phyloP scores from a whole-genome alignment of 1,284 basidiomycete species.

The Puccinia brachypodii region DNA sequence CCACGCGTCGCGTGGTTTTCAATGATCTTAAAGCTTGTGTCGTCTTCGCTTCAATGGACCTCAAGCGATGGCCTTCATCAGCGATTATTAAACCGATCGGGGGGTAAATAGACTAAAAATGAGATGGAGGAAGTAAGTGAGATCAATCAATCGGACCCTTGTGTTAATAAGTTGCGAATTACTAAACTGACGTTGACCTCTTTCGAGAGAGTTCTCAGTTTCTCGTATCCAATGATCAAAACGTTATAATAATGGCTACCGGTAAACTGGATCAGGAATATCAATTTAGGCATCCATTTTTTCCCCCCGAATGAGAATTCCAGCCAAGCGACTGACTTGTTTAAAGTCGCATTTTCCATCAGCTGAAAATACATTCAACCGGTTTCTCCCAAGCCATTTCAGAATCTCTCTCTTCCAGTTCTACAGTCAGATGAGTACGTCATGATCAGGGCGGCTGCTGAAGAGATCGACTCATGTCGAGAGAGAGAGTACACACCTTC shows the following conservation, averaged over 20 bases:
- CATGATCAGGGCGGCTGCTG: not conserved
- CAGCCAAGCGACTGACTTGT: slow-evolving; percentile 24
- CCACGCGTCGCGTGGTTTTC: slow-evolving; percentile 57
- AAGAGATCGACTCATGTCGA: not conserved
- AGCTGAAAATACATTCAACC: slow-evolving; percentile 42
- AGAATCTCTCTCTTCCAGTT: slow-evolving; percentile 96
- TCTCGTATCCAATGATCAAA: slow-evolving; percentile 93
- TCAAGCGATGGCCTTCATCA: slow-evolving; percentile 95
- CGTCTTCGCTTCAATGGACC: slow-evolving; percentile 88
- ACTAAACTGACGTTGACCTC: slow-evolving; percentile 23
- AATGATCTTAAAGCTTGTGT: slow-evolving; percentile 71
- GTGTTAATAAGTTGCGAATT: not conserved
- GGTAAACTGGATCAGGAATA: slow-evolving; percentile 30
- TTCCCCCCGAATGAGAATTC: not conserved
- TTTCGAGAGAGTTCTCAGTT: slow-evolving; percentile 54
- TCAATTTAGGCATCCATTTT: not conserved
- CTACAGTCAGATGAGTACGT: slow-evolving; percentile 52
- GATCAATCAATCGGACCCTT: not conserved
- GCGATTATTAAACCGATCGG: slow-evolving; percentile 91
- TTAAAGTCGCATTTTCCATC: slow-evolving; percentile 43
- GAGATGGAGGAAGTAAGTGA: not conserved
- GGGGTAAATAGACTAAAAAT: slow-evolving; percentile 62
- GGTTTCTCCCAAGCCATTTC: slow-evolving; percentile 66
- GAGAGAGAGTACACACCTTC: slow-evolving; percentile 59
- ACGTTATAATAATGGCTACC: slow-evolving; percentile 72